Base-by-base conservation (phyloP, 345 rosid species). In the Bruguiera gymnorhiza region DNA sequence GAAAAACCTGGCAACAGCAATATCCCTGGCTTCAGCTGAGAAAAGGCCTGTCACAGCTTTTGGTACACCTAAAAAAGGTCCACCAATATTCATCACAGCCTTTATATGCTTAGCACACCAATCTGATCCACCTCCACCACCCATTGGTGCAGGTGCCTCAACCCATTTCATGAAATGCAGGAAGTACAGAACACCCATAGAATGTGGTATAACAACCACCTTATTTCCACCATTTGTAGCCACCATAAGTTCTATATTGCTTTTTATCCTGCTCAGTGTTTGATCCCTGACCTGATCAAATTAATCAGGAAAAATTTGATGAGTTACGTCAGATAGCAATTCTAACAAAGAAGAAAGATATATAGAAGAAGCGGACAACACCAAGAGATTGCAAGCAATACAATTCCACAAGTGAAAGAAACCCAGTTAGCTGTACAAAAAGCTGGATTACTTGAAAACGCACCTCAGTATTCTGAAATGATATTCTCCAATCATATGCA, bases 81-180 rank as follows among this genome's bases (percentile, higher is more conserved):
- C 88, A 67, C 93, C 93, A 70, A 88, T 86, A 69, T 86, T 88
- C 87, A 86, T 80, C 34, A 86, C 80, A 52, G 90, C 88, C 82
- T 83, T 86, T 58, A 86, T 77, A 74, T 86, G 88, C 81, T 78
- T 81, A 19, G 83, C 82, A 52, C 93, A 84, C 93, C 93, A 88
- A 75, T 84, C 81, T 31, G 85, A 43, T 69, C 93, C 88, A 70
- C 90, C 92, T 1, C 89, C 92, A 57, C 88, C 87, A 53, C 93
- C 90, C 80, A 84, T 72, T 57, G 93, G 90, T 67, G 87, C 67
- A 60, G 90, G 88, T 73, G 93, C 85, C 72, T 88, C 88, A 29
- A 88, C 88, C 93, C 90, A 88, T 75, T 88, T 88, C 85, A 88
- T 86, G 67, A 88, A 88, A 77, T 88, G 93, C 77, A 88, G 81